Evolutionary conservation across 2,329 filamentous ascomycete genomes (phyloP).

Genomic region (Xylariaceae sp.): DNA sequence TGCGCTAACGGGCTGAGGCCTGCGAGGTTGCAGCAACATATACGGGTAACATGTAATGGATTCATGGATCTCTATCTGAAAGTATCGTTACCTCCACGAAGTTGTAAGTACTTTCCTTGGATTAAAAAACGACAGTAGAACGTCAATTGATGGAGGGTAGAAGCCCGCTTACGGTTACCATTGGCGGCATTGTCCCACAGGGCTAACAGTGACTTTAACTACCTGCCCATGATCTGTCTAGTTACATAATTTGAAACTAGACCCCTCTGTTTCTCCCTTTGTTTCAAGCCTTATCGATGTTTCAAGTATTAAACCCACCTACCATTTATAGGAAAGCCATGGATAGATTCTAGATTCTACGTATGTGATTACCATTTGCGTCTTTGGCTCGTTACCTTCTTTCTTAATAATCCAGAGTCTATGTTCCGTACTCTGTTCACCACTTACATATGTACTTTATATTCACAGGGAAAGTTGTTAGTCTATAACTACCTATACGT

Average conservation of each 20-base stretch:
- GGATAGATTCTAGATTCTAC: too few relatives aligned
- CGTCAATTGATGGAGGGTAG: background rate
- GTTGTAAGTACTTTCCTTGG: too few relatives aligned
- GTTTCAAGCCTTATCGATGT: conserved; percentile 13
- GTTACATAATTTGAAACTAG: conserved; percentile 6
- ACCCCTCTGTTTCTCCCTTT: conserved; percentile 1
- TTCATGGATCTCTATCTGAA: background rate
- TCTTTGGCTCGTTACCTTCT: too few relatives aligned
- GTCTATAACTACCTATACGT: too few relatives aligned
- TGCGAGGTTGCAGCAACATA: too few relatives aligned
- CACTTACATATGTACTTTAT: too few relatives aligned
- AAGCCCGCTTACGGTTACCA: background rate
- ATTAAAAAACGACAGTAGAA: background rate
- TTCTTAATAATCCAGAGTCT: too few relatives aligned
- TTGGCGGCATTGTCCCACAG: background rate
- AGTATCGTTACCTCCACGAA: background rate
- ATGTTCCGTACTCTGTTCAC: too few relatives aligned
- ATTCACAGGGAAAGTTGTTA: too few relatives aligned
- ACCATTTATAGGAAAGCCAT: background rate
- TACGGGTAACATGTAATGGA: too few relatives aligned
- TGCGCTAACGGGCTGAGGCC: conserved; percentile 16
- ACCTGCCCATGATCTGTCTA: background rate
- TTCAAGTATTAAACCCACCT: conserved; percentile 9
- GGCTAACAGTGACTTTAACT: background rate
- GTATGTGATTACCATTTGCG: too few relatives aligned